Evolutionary conservation across 345 rosid genomes (phyloP).

Genomic region (Dimocarpus longan): DNA sequence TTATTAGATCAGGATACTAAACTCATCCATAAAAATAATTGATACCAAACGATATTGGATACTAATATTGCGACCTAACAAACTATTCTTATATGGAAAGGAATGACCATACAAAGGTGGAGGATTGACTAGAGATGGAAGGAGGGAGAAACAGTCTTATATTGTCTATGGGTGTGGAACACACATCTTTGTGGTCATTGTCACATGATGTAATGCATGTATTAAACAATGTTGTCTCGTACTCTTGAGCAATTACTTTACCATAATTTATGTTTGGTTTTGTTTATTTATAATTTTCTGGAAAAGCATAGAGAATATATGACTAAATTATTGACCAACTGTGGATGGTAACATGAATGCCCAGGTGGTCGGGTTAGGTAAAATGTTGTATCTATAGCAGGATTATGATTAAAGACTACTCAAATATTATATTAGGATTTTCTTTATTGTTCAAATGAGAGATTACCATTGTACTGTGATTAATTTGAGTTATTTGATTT

Average conservation of each 20-base stretch:
- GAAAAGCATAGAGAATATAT: background rate
- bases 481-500: too few species aligned
- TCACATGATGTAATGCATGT: conserved; percentile 3
- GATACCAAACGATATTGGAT: too few species aligned
- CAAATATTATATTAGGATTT: background rate
- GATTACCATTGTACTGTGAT: too few species aligned
- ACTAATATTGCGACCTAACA: too few species aligned
- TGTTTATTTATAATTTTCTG: background rate
- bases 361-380: background rate
- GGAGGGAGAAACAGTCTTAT: too few species aligned
- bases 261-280: background rate
- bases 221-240: background rate
- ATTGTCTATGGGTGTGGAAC: too few species aligned
- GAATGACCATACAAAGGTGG: too few species aligned
- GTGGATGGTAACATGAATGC: background rate
- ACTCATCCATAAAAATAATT: too few species aligned
- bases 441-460: background rate
- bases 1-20: too few species aligned
- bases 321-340: conserved; percentile 15
- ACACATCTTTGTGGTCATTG: background rate
- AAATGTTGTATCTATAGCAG: conserved; percentile 1
- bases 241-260: background rate
- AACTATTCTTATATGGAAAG: too few species aligned
- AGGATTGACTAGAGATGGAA: too few species aligned
- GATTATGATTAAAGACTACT: conserved; percentile 18